Evolutionary conservation across 139 green algal genomes (phyloP).

Genomic region (Tetradesmus obliquus): DNA sequence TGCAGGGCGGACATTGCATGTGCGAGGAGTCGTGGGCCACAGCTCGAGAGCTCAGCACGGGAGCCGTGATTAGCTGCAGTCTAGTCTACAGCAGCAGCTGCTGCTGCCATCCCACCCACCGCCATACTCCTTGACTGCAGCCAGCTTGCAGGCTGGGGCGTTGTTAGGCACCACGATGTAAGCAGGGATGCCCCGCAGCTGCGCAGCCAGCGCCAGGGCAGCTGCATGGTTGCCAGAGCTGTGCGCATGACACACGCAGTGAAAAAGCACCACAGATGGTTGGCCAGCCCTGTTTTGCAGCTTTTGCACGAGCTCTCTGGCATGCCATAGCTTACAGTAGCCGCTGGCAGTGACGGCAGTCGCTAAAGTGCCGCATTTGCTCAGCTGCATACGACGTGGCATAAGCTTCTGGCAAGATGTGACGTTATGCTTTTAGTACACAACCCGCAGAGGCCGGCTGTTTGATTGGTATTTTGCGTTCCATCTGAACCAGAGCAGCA

Average conservation of each 20-base stretch:
- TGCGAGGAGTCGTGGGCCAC: no score
- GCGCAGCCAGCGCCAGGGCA: conserved; percentile 67
- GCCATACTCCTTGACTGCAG: conserved; percentile 71
- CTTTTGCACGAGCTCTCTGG: background rate
- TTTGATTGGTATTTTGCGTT: background rate
- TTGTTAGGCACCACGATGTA: conserved; percentile 80
- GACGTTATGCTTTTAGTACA: no score
- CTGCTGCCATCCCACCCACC: conserved; percentile 47
- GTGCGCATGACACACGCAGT: background rate
- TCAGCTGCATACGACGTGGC: no score
- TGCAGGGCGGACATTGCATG: no score
- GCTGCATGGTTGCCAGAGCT: conserved; percentile 57
- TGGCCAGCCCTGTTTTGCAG: background rate
- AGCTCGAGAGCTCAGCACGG: background rate
- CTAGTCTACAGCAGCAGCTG: background rate
- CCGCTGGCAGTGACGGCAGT: no score
- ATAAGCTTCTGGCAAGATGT: no score
- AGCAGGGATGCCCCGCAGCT: conserved; percentile 71
- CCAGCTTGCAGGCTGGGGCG: conserved; percentile 76
- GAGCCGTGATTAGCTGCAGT: background rate
- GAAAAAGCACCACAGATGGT: background rate
- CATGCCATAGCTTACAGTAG: background rate
- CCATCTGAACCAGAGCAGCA: background rate
- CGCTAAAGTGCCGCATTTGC: background rate
- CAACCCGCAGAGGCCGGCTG: background rate